Evolutionary conservation across 768 basidiomycete genomes (phyloP), one percentile per base, ranked within the genome.

Genomic region (Tylopilus balloui): DNA sequence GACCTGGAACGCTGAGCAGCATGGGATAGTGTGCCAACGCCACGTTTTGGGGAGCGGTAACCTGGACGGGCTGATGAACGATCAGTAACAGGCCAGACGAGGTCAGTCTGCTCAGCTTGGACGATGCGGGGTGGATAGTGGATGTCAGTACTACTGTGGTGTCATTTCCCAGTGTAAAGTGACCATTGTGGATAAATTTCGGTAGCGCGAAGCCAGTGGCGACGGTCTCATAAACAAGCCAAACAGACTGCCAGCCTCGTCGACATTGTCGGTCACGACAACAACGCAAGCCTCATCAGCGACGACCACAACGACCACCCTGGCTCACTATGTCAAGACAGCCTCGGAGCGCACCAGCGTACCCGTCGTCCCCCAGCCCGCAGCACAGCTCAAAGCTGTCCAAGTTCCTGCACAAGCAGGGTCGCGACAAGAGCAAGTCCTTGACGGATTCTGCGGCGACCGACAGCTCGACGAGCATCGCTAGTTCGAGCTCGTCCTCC

Each of bases 341-440:
- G 52, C 54, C 74, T 37, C 76, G 77, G 61, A 67, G 70, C 46
- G 66, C 71, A 19, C 67, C 73, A 13, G 67, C 72, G 35, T 63
- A 71, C 23, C 66, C 77, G 45, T 64, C 73, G 42, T 69, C 77
- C 37, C 72, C 78, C 23, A 61, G 68, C 32, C 63, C 69, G 36
- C 61, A 69, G 23, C 73, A 72, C 59, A 53, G 67, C 46, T 78
- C 80, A 29, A 86, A 83, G 64, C 69, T 87, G 5, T 73, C 83
- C 61, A 84, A 78, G 62, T 84, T 87, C 58, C 72, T 87, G 9
- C 81, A 85, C 61, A 86, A 83, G 52, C 75, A 78, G 59, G 62
- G 66, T 27, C 75, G 83, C 38, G 84, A 85, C 69, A 71, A 83
- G 52, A 77, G 79, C 19, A 80, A 74, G 68, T 80, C 82, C 20